Percentiles rank a stretch among this genome's conserved stretches.
phyloP scores from a whole-genome alignment of 352 stramenopile species.

The Phytophthora constricta region DNA sequence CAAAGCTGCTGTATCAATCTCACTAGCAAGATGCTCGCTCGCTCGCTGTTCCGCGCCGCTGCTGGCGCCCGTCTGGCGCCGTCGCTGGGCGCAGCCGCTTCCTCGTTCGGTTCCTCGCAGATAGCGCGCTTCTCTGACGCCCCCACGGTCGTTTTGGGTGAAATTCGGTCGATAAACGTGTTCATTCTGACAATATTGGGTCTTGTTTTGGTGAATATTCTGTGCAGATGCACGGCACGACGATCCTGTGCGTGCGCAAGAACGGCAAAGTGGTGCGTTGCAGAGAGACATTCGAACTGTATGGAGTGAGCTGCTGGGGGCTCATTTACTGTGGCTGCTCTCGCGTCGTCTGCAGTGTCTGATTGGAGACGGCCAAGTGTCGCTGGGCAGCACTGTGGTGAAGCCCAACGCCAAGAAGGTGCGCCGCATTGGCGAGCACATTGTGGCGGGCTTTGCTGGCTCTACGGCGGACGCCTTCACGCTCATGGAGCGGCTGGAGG shows the following conservation, averaged over 20 bases:
- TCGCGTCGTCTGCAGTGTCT: constrained; percentile 65
- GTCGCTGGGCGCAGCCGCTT: constrained; percentile 15
- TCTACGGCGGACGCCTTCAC: constrained; percentile 98
- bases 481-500: constrained; percentile 98
- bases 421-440: constrained; percentile 93
- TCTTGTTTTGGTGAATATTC: background rate
- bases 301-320: background rate
- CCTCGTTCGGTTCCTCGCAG: constrained; percentile 26
- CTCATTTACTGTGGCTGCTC: background rate
- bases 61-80: constrained; percentile 25
- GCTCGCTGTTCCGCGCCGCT: constrained; percentile 62
- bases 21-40: constrained; percentile 62
- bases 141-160: constrained; percentile 42
- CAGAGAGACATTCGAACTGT: background rate
- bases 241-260: constrained; percentile 98
- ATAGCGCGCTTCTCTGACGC: constrained; percentile 59
- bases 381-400: constrained; percentile 94
- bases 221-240: constrained; percentile 95
- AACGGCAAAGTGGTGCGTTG: constrained; percentile 95
- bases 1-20: background rate
- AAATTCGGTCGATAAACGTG: background rate
- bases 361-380: constrained; percentile 99
- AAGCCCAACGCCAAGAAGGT: constrained; percentile 99
- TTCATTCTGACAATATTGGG: background rate
- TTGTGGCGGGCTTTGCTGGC: constrained; percentile 97